phyloP scores from a whole-genome alignment of 768 basidiomycete species.

The Leccinum uliginosum region DNA sequence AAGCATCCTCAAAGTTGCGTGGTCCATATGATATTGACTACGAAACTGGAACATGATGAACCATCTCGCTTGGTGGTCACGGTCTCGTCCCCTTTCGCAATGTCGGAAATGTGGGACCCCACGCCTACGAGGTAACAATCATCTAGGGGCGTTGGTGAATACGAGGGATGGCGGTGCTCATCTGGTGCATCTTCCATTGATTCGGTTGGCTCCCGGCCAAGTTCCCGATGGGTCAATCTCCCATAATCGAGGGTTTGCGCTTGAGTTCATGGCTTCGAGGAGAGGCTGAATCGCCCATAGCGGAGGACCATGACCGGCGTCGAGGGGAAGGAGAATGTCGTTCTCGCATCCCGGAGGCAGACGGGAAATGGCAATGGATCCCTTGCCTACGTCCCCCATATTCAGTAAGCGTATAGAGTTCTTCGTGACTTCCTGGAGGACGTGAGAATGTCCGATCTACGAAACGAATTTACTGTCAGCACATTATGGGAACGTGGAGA shows the following conservation, averaged over 20 bases:
- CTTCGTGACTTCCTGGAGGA: no score
- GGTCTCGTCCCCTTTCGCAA: constrained; percentile 17
- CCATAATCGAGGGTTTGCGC: not conserved
- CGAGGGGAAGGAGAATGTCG: not conserved
- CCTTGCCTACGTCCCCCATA: no score
- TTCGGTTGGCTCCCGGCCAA: not conserved
- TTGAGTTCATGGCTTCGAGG: not conserved
- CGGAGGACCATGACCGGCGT: no score
- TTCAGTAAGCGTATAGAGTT: no score
- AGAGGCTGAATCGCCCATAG: not conserved
- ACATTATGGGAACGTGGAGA: no score
- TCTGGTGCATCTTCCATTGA: not conserved
- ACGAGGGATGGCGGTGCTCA: constrained; percentile 8
- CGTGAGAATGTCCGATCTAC: no score
- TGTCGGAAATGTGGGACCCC: constrained; percentile 7
- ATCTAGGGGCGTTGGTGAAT: constrained; percentile 1
- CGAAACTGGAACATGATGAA: constrained; percentile 22
- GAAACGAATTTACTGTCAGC: no score
- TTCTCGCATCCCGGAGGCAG: not conserved
- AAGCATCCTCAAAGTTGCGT: constrained; percentile 41
- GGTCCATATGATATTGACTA: constrained; percentile 19
- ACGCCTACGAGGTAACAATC: constrained; percentile 16
- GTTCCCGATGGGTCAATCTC: not conserved
- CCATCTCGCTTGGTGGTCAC: constrained; percentile 22
- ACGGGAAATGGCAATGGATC: no score